Evolutionary conservation across 2,329 filamentous ascomycete species (phyloP).

Genomic region (Alternaria sp.): DNA sequence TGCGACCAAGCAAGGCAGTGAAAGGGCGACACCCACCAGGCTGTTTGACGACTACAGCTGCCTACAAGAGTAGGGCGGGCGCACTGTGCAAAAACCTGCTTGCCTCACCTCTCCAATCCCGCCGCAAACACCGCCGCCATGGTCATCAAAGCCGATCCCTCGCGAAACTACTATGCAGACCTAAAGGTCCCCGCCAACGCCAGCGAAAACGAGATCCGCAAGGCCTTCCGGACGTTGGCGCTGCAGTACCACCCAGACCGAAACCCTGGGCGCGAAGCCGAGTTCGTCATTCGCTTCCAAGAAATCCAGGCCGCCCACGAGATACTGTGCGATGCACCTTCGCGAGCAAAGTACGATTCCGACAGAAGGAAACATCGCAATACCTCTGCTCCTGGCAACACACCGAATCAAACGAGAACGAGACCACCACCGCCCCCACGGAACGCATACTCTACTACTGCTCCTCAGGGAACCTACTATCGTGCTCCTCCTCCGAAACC

Average conservation of each 20-base stretch:
- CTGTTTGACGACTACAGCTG: constrained; percentile 24
- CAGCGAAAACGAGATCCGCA: constrained; percentile 80
- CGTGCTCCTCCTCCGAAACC: constrained; percentile 42
- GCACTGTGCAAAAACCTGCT: constrained; percentile 1
- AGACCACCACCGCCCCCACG: constrained; percentile 56
- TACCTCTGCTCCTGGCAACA: constrained; percentile 44
- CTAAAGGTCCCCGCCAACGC: constrained; percentile 75
- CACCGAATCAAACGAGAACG: constrained; percentile 52
- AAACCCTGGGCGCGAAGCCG: constrained; percentile 82
- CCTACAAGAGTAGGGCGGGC: constrained; percentile 17
- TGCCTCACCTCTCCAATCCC: background rate
- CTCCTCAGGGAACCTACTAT: constrained; percentile 46
- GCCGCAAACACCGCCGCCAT: constrained; percentile 54
- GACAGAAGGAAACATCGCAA: constrained; percentile 61
- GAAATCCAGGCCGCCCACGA: constrained; percentile 88
- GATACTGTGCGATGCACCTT: constrained; percentile 69
- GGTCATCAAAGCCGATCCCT: constrained; percentile 73
- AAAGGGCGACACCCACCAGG: constrained; percentile 15
- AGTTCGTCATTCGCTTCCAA: constrained; percentile 84
- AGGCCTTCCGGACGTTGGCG: constrained; percentile 85
- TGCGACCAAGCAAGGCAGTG: constrained; percentile 32
- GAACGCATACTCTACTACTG: constrained; percentile 53
- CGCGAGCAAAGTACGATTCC: constrained; percentile 69
- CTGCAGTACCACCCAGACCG: constrained; percentile 89
- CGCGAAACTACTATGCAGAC: constrained; percentile 85